Base-by-base conservation (phyloP, 208 protist genomes). In the Trypanosoma lewisi region DNA sequence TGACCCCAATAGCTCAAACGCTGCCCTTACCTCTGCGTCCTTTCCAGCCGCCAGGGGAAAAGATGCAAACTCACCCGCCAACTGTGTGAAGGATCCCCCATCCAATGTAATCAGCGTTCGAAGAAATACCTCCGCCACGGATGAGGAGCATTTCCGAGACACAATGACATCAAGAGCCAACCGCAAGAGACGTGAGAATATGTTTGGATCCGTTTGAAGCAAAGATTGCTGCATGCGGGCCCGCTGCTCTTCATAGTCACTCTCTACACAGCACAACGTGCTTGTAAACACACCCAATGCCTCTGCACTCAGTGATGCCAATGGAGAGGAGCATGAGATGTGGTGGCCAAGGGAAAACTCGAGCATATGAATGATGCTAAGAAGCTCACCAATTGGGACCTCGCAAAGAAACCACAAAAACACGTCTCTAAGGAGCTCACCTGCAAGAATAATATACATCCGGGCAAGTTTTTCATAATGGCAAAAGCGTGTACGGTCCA, bases 331-430 rank as follows among this genome's bases (percentile, higher is more conserved):
- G 42, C 55, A 47, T 8, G 52, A 25, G 31, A 49, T 36, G 27
- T 62, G 23, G 52, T 51, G 59, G 16, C 23, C 36, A 39, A 73
- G 50, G 23, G 41, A 67, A 63, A 53, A 73, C 53, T 87, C 80
- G 34, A 87, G 63, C 44, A 84, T 51, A 62, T 72, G 69, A 21
- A 85, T 39, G 3, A 85, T 69, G 44, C 60, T 50, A 37, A 73
- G 48, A 56, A 86, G 67, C 17, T 81, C 66, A 8, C 39, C 28
- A 36, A 77, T 36, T 27, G 61, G 54, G 51, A 72, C 58, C 19
- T 56, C 59, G 14, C 55, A 68, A 52, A 82, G 74, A 69, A 83
- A 85, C 65, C 70, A 76, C 48, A 71, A 63, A 51, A 83, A 75
- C 53, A 79, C 78, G n/a, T 72, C 73, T 12, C 54, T 53, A 30